Base-by-base conservation (phyloP, 2,329 filamentous ascomycete genomes). In the Trichoderma citrinoviride region DNA sequence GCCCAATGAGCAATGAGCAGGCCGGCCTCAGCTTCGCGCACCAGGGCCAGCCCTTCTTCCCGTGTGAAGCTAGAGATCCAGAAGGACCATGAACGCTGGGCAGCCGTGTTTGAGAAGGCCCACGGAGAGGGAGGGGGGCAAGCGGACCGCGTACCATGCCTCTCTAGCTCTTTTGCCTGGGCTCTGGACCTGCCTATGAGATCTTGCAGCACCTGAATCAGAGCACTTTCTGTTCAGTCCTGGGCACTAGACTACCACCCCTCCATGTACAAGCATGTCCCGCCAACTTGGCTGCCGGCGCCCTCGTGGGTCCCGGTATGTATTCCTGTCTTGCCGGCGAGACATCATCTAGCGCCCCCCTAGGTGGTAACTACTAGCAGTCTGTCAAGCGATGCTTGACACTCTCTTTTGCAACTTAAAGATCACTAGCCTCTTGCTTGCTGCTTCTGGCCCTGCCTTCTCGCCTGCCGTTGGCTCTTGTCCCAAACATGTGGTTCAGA, bases 401-500 rank as follows among this genome's bases (percentile, higher is more conserved):
- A 41, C 52, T 41, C 49, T 60, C 44, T 37, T 37, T 61, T 61
- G 43, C 49, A 46, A 54, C 23, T 62, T 65, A 62, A 62, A 58
- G 46, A 46, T 61, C 43, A 56, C n/a, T 50, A 46, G 53, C 52
- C 65, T 64, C 64, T 62, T 41, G 25, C 47, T 44, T 56, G 37
- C 33, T 62, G 53, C 52, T 62, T 23, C 29, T 47, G 49, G 43
- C 41, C 54, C 65, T 53, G 55, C 41, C 70, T 65, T 68, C 71
- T 76, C 71, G 71, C 72, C 72, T 75, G 71, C 71, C 69, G 71
- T 70, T 71, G 71, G 61, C 69, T 65, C 70, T 71, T 75, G 73
- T 75, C 70, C 73, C 69, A 75, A 76, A 75, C 70, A 73, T 69
- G 66, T 73, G 74, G 71, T 74, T 75, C 73, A 76, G 70, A 73